Conservation (phyloP, 345 rosid species). For the Hibiscus trionum region DNA sequence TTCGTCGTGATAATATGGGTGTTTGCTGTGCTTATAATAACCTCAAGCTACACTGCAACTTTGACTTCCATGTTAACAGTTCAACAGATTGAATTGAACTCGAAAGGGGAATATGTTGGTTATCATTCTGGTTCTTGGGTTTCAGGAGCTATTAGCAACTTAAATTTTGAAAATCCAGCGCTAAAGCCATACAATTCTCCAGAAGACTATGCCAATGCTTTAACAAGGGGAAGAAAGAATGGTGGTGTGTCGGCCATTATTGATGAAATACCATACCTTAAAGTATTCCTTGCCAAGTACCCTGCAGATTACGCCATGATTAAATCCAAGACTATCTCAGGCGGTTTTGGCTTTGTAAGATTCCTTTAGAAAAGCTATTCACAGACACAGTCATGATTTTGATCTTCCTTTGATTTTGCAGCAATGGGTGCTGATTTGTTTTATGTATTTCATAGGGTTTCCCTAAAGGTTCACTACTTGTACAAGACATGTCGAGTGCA, state of each 20-base stretch:
- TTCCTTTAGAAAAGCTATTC: background rate
- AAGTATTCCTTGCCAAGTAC: background rate
- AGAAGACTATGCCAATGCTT: background rate
- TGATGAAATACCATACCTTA: conserved; percentile 8
- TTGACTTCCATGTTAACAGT: conserved; percentile 35
- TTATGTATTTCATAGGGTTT: background rate
- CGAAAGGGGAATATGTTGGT: background rate
- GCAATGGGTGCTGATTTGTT: background rate
- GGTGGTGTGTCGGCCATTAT: background rate
- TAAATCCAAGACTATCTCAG: background rate
- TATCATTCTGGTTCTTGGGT: background rate
- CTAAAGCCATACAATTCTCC: background rate
- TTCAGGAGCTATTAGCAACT: background rate
- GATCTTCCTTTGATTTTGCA: background rate
- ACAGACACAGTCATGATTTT: background rate
- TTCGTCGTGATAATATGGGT: conserved; percentile 35
- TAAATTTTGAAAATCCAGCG: background rate
- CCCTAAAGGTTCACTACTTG: conserved; percentile 6
- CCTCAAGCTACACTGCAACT: conserved; percentile 35
- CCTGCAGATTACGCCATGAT: background rate
- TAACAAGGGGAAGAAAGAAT: background rate
- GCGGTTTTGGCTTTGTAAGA: conserved; percentile 17
- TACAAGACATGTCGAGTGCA: background rate
- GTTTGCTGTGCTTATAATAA: conserved; percentile 32
- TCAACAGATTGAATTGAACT: conserved; percentile 16